Evolutionary conservation across 495 filamentous ascomycete genomes (phyloP).

Genomic region (Hypoxylon perforatum): DNA sequence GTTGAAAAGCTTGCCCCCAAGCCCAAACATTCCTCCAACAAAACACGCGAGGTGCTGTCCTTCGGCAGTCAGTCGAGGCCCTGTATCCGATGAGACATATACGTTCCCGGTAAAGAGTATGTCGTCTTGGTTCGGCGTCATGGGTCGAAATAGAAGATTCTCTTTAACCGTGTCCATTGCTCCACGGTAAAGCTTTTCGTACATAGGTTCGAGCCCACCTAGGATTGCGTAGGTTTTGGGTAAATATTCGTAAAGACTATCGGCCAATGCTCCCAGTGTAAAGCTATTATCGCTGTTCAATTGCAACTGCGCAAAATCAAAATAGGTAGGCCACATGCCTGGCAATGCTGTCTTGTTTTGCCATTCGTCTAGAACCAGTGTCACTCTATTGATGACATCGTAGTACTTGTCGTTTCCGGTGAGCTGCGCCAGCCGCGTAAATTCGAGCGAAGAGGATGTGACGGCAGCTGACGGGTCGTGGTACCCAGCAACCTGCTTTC

Average conservation of each 20-base stretch:
- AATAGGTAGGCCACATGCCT: conserved; percentile 80
- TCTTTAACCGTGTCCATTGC: conserved; percentile 70
- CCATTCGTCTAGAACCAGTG: conserved; percentile 73
- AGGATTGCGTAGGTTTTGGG: conserved; percentile 71
- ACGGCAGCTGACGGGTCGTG: conserved; percentile 60
- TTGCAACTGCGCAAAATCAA: conserved; percentile 64
- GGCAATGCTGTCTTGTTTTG: conserved; percentile 77
- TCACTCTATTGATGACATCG: conserved; percentile 83
- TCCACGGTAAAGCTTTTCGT: conserved; percentile 73
- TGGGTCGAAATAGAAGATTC: conserved; percentile 71
- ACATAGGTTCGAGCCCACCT: conserved; percentile 73
- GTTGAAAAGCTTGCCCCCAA: conserved; percentile 75
- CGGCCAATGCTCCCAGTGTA: conserved; percentile 76
- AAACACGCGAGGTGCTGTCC: conserved; percentile 66
- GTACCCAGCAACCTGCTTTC: conserved; percentile 47
- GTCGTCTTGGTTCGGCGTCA: conserved; percentile 65
- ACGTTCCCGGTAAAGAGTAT: conserved; percentile 68
- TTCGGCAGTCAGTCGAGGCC: conserved; percentile 27
- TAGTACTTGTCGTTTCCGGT: conserved; percentile 85
- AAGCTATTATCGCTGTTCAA: conserved; percentile 56
- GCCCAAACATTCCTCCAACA: conserved; percentile 79
- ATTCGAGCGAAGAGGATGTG: conserved; percentile 76
- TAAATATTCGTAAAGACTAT: conserved; percentile 87
- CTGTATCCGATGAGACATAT: conserved; percentile 30
- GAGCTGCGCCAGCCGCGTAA: conserved; percentile 84